These are phyloP conservation scores for Aureobasidium pullulans DNA, from an alignment of 2,329 filamentous ascomycete genomes.

Conservation along the genomic window DNA sequence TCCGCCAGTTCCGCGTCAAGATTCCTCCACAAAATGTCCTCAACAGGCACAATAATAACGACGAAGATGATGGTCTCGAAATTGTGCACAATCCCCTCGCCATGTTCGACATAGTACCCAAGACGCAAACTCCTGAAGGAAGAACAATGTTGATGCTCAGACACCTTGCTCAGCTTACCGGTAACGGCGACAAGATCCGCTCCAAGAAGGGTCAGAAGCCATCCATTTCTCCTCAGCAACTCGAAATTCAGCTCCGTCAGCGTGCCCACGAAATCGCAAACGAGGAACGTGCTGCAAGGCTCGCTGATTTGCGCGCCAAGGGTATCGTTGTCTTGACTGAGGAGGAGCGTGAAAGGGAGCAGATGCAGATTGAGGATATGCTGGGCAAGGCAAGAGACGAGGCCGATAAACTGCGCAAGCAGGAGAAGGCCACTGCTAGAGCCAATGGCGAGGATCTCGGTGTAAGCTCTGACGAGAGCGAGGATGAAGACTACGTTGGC, in stretches of 20 bases:
- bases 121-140: slow-evolving; percentile 21
- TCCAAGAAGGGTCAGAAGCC: slow-evolving; percentile 52
- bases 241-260: slow-evolving; percentile 60
- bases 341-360: slow-evolving; percentile 77
- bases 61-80: slow-evolving; percentile 54
- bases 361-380: slow-evolving; percentile 79
- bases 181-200: slow-evolving; percentile 35
- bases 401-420: slow-evolving; percentile 67
- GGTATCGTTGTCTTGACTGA: slow-evolving; percentile 76
- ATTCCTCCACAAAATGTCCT: background rate
- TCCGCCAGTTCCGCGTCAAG: slow-evolving; percentile 7
- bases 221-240: slow-evolving; percentile 60
- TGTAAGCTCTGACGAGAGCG: slow-evolving; percentile 49
- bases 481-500: slow-evolving; percentile 42
- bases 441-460: slow-evolving; percentile 45
- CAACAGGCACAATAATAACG: slow-evolving; percentile 3
- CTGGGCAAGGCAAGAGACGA: slow-evolving; percentile 77
- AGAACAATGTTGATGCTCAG: slow-evolving; percentile 27
- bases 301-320: slow-evolving; percentile 69
- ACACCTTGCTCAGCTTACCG: slow-evolving; percentile 27
- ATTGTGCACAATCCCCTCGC: slow-evolving; percentile 42
- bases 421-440: slow-evolving; percentile 68
- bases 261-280: slow-evolving; percentile 75
- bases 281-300: slow-evolving; percentile 65
- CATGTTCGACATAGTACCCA: slow-evolving; percentile 33